These are phyloP conservation scores for peach (Prunus persica) DNA, from an alignment of 306 rosid genomes.

Conservation along the genomic window DNA sequence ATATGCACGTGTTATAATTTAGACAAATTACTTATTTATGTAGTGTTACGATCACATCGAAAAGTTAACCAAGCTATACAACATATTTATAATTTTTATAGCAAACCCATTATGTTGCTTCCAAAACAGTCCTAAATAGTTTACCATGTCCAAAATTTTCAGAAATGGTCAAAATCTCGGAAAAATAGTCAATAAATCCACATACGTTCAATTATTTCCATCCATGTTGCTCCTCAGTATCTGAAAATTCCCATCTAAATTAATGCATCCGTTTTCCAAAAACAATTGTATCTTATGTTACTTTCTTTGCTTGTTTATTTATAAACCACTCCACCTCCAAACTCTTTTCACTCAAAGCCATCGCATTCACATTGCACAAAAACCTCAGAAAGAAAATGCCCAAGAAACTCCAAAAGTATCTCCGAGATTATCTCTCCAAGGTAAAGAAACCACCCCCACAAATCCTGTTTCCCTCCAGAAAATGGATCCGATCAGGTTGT, in stretches of 20 bases:
- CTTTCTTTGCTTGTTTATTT: constrained; percentile 7
- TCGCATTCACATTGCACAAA: background rate
- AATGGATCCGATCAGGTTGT: constrained; percentile 51
- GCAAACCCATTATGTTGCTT: background rate
- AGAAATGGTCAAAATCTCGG: constrained; percentile 9
- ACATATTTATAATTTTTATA: background rate
- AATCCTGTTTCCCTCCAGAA: constrained; percentile 45
- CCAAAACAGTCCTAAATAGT: background rate
- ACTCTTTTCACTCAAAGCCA: background rate
- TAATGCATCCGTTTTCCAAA: background rate
- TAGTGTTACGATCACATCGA: no score
- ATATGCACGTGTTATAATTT: background rate
- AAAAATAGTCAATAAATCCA: background rate
- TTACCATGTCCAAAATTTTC: background rate
- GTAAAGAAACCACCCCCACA: constrained; percentile 38
- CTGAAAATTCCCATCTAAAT: background rate
- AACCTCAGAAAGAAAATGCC: constrained; percentile 35
- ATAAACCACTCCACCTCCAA: constrained; percentile 23
- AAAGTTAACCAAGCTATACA: no score
- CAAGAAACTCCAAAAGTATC: constrained; percentile 48
- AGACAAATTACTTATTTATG: background rate
- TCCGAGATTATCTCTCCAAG: constrained; percentile 43
- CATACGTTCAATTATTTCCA: background rate
- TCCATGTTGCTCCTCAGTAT: background rate
- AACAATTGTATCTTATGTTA: constrained; percentile 10